Evolutionary conservation across 2,329 filamentous ascomycete species (phyloP), one percentile per base, ranked within the genome.

Genomic region (Acarospora socialis): DNA sequence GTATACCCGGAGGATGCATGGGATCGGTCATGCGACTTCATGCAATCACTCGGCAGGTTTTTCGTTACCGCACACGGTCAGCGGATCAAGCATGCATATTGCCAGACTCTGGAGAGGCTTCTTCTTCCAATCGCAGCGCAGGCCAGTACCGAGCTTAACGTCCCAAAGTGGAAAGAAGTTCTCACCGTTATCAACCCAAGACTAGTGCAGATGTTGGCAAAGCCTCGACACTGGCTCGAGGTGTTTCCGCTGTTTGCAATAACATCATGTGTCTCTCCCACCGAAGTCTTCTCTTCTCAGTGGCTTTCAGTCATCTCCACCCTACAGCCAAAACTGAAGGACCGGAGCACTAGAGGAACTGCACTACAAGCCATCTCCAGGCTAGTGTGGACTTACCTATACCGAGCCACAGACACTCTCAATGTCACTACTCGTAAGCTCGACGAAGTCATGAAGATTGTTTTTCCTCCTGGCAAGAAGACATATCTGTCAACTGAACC

Each of bases 341-440:
- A 98, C 52, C 74, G 84, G 17, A 65, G 68, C 20, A 77, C 81
- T 3, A 72, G 82, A 42, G 77, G 78, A 3, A 68, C 84, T 21
- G 86, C 84, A 34, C 66, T 98, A 15, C 82, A 93, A 50, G 84
- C 87, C 9, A 77, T 94, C 30, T 92, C 86, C 22, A 77, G 87
- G 33, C 61, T 98, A 16, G 66, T 93, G 4, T 98, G 90, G 90
- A 87, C 84, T 0, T 95, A 94, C 53, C 65, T 98, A 3, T 93
- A 92, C 53, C 77, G 87, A 30, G 76, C 75, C 28, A 73, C 71
- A 4, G 90, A 98, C 40, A 68, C 73, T 7, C 60, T 70, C 2
- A 70, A 74, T 33, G 66, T 66, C 18, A 76, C 77, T 3, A 65
- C 73, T 23, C 75, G 80, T 40, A 94, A 90, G 52, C 63, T 95